Evolutionary conservation across 2,329 filamentous ascomycete genomes (phyloP).

Genomic region (Paecilomyces niveus): DNA sequence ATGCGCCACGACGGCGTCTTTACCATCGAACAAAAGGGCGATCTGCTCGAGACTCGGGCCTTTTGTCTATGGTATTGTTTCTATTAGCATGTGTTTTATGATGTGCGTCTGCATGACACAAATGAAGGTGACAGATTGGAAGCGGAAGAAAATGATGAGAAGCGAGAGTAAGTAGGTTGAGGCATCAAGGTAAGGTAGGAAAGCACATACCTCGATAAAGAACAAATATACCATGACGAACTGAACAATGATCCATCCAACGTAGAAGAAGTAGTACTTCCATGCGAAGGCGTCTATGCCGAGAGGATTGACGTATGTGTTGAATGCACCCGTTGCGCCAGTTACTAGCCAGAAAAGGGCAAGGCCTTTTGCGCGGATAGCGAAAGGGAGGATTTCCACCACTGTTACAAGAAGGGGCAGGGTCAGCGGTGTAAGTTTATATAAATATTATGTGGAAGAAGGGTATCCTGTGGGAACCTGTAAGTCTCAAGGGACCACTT

Average conservation of each 20-base stretch:
- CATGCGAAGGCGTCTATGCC: constrained; percentile 14
- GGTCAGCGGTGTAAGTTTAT: neutral
- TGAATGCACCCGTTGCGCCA: constrained; percentile 12
- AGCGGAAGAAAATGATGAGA: neutral
- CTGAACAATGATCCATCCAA: neutral
- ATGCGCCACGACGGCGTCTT: constrained; percentile 5
- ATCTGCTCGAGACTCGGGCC: constrained; percentile 14
- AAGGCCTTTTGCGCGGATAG: constrained; percentile 17
- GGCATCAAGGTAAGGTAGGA: neutral
- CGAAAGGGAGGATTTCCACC: constrained; percentile 17
- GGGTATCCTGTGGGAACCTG: neutral
- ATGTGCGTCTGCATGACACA: too few relatives aligned
- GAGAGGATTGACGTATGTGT: constrained; percentile 16
- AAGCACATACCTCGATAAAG: neutral
- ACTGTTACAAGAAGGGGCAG: constrained; percentile 35
- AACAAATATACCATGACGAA: neutral
- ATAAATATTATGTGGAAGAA: neutral
- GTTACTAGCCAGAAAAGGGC: constrained; percentile 12
- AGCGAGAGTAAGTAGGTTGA: neutral
- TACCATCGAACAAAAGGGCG: constrained; percentile 21
- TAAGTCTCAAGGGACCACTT: neutral
- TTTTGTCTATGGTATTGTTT: neutral
- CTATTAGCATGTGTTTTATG: too few relatives aligned
- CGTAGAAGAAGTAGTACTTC: constrained; percentile 11
- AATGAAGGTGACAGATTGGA: too few relatives aligned